phyloP scores from a whole-genome alignment of 106 monocot genomes.

The Posidonia australis region DNA sequence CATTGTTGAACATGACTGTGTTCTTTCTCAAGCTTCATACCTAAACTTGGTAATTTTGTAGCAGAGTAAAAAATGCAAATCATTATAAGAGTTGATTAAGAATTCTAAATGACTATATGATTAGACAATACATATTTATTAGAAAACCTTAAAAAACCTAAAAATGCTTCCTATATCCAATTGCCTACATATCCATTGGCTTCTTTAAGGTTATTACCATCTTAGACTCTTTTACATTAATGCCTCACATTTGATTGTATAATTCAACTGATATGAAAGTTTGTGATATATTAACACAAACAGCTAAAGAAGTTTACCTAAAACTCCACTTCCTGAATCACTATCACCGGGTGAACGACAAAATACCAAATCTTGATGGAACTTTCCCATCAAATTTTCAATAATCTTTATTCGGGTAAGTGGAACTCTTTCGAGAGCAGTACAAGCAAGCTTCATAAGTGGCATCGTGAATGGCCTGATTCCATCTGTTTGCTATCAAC shows the following conservation, averaged over 20 bases:
- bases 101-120: too few relatives aligned
- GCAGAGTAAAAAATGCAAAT: too few relatives aligned
- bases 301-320: conserved; percentile 23
- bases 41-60: too few relatives aligned
- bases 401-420: conserved; percentile 71
- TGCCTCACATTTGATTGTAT: neutral
- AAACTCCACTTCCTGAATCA: conserved; percentile 54
- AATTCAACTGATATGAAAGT: neutral
- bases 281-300: neutral
- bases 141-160: too few relatives aligned
- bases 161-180: too few relatives aligned
- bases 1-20: too few relatives aligned
- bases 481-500: conserved; percentile 74
- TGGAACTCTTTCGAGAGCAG: conserved; percentile 89
- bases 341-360: conserved; percentile 75
- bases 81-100: too few relatives aligned
- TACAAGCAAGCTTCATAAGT: conserved; percentile 90
- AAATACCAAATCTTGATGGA: conserved; percentile 94
- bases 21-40: too few relatives aligned
- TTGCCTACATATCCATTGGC: too few relatives aligned
- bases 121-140: too few relatives aligned
- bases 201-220: neutral
- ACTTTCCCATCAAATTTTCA: conserved; percentile 66
- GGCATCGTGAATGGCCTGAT: conserved; percentile 99
- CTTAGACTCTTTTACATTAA: neutral